Conservation (phyloP, 768 basidiomycete species). For the Tylopilus intermedius region DNA sequence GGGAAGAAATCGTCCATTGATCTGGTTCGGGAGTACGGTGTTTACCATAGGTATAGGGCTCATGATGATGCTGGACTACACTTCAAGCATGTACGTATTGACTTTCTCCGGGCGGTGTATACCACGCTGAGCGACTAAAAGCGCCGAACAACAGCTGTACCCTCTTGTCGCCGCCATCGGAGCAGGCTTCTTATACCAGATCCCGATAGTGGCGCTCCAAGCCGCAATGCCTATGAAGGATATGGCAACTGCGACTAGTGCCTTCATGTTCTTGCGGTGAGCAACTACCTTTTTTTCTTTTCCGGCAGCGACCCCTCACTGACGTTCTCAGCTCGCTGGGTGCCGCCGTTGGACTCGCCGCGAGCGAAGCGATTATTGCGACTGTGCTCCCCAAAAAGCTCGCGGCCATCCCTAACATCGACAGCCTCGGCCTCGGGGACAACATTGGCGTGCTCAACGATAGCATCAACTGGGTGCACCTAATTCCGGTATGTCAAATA, state of each 20-base stretch:
- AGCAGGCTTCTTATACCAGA: conserved; percentile 59
- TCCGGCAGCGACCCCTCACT: no score
- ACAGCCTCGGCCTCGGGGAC: no score
- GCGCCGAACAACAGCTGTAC: conserved; percentile 58
- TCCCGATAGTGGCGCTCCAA: conserved; percentile 71
- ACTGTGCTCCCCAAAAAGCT: no score
- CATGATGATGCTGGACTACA: conserved; percentile 62
- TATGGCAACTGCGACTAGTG: conserved; percentile 76
- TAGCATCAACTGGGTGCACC: no score
- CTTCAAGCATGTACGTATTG: conserved; percentile 42
- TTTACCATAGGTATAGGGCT: conserved; percentile 65
- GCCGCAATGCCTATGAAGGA: conserved; percentile 82
- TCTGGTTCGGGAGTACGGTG: conserved; percentile 59
- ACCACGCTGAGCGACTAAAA: conserved; percentile 22
- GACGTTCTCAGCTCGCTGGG: no score
- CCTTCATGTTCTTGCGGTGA: conserved; percentile 47
- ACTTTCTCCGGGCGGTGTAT: neutral
- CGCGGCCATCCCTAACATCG: no score
- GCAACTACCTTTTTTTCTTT: no score
- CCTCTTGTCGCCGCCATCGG: conserved; percentile 65
- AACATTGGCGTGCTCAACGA: no score
- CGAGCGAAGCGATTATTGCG: no score
- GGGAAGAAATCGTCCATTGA: conserved; percentile 52
- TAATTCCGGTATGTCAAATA: no score
- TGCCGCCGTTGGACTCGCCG: no score